phyloP scores from a whole-genome alignment of 257 asterid species.

The Hygrophila difformis region DNA sequence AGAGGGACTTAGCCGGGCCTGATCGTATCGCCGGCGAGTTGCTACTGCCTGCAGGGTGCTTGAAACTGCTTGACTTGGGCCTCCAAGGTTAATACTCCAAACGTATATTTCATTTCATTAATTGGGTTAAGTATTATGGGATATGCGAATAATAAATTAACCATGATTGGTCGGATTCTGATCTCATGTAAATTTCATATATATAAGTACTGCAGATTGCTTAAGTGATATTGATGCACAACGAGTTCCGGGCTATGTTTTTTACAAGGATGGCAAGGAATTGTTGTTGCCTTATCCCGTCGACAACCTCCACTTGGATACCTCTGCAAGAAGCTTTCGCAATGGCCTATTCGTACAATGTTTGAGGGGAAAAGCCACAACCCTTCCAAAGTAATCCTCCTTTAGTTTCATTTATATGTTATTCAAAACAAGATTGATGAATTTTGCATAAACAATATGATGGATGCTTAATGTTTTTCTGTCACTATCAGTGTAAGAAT shows the following conservation, averaged over 20 bases:
- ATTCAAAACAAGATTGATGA: too few relatives aligned
- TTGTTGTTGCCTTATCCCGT: slow-evolving; percentile 58
- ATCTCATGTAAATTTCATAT: too few relatives aligned
- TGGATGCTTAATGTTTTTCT: too few relatives aligned
- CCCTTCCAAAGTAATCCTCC: slow-evolving; percentile 48
- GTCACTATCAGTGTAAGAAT: slow-evolving; percentile 38
- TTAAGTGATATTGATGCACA: slow-evolving; percentile 65
- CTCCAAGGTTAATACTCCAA: slow-evolving; percentile 40
- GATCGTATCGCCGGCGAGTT: slow-evolving; percentile 83
- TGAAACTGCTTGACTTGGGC: slow-evolving; percentile 70
- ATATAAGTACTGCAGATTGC: slow-evolving; percentile 40
- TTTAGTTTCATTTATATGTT: not conserved
- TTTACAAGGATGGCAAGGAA: slow-evolving; percentile 60
- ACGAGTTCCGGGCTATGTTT: slow-evolving; percentile 57
- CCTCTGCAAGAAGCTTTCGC: slow-evolving; percentile 74
- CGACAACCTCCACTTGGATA: slow-evolving; percentile 51
- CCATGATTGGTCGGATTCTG: slow-evolving; percentile 5
- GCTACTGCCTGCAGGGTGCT: slow-evolving; percentile 75
- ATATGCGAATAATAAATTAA: slow-evolving; percentile 3
- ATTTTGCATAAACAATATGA: too few relatives aligned
- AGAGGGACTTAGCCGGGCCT: slow-evolving; percentile 72
- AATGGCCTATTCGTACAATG: slow-evolving; percentile 73
- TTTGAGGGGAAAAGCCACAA: slow-evolving; percentile 72
- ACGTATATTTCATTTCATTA: slow-evolving; percentile 1
- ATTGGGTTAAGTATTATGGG: not conserved